Conservation (phyloP, 371 early-diverging fungal species). For the Zychaea mexicana region DNA sequence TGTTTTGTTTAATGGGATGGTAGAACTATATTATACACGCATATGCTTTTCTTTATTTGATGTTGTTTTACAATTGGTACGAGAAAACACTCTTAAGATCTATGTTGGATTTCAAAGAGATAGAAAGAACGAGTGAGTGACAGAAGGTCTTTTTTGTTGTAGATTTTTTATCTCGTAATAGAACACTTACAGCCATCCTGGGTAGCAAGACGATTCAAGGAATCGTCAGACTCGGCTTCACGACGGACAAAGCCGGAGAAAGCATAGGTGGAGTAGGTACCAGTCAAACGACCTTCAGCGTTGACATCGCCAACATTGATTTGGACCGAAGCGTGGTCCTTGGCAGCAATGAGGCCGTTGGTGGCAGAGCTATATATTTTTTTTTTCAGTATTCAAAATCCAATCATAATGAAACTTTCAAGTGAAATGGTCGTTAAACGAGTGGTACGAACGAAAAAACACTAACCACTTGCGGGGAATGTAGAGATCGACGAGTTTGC, state of each 20-base stretch:
- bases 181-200: slow-evolving; percentile 74
- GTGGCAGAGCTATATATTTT: slow-evolving; percentile 45
- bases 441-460: no score
- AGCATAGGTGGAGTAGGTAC: slow-evolving; percentile 86
- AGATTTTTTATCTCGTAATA: neutral
- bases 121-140: neutral
- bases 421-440: no score
- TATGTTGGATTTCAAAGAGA: neutral
- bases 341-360: slow-evolving; percentile 55
- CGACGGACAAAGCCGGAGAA: slow-evolving; percentile 92
- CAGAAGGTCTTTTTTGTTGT: neutral
- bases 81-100: slow-evolving; percentile 20
- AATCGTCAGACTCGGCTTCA: slow-evolving; percentile 94
- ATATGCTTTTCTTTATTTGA: neutral
- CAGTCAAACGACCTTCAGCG: slow-evolving; percentile 81
- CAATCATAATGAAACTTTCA: no score
- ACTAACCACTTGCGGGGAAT: slow-evolving; percentile 94
- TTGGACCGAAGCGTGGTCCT: slow-evolving; percentile 99
- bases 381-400: neutral
- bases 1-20: no score
- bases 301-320: slow-evolving; percentile 97
- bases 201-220: slow-evolving; percentile 95
- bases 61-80: slow-evolving; percentile 17
- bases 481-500: slow-evolving; percentile 88
- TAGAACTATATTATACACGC: neutral